Evolutionary conservation across 257 asterid genomes (phyloP).

Genomic region (Leonotis leonurus): DNA sequence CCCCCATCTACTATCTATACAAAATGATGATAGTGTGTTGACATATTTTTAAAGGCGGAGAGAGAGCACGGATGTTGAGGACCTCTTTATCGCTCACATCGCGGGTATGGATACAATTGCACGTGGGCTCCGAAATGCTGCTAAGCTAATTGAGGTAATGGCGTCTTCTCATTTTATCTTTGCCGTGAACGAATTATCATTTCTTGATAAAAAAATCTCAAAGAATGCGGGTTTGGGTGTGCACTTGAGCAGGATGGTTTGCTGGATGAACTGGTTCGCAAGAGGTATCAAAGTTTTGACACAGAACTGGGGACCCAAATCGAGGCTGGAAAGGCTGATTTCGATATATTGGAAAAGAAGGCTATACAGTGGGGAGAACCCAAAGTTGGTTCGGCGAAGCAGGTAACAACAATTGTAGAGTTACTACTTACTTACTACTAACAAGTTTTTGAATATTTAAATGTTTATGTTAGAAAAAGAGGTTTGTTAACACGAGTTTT

Average conservation of each 20-base stretch:
- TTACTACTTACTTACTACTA: no score
- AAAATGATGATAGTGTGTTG: background rate
- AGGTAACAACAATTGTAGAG: constrained; percentile 37
- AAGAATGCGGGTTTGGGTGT: background rate
- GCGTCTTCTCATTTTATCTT: background rate
- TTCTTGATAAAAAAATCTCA: no score
- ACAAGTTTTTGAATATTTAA: no score
- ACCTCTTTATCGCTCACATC: constrained; percentile 81
- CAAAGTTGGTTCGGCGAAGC: constrained; percentile 76
- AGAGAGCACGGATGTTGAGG: constrained; percentile 97
- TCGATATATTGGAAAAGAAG: constrained; percentile 77
- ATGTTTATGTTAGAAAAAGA: no score
- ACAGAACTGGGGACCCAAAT: constrained; percentile 68
- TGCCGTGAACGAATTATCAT: background rate
- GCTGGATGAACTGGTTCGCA: constrained; percentile 58
- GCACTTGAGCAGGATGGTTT: constrained; percentile 53
- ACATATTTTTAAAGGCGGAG: constrained; percentile 59
- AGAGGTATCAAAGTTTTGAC: constrained; percentile 88
- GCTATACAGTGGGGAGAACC: constrained; percentile 86
- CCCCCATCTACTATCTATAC: background rate
- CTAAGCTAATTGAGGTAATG: constrained; percentile 68
- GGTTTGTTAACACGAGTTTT: no score
- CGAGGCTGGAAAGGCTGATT: constrained; percentile 96
- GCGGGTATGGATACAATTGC: constrained; percentile 96
- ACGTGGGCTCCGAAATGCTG: constrained; percentile 93